phyloP scores from a whole-genome alignment of 345 rosid species.

The Sapria himalayana region DNA sequence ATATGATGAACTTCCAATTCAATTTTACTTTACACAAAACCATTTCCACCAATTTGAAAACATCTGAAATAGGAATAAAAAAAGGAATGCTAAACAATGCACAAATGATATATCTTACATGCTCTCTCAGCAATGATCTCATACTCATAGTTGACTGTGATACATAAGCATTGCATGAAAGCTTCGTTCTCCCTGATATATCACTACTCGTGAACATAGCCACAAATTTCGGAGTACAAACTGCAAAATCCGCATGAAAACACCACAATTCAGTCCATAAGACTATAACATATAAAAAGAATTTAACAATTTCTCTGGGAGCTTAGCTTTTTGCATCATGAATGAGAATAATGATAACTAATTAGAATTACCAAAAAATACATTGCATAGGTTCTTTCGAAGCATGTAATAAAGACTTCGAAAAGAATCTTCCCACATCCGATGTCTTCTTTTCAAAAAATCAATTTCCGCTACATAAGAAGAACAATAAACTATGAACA shows the following conservation, averaged over 20 bases:
- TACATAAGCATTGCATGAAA: slow-evolving; percentile 47
- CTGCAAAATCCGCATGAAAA: slow-evolving; percentile 20
- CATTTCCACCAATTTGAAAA: too few species aligned
- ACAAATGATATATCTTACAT: slow-evolving; percentile 31
- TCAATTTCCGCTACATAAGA: slow-evolving; percentile 31
- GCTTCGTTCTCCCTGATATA: slow-evolving; percentile 22
- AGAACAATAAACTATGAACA: slow-evolving; percentile 4
- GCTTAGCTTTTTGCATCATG: too few species aligned
- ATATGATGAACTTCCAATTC: too few species aligned
- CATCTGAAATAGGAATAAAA: not conserved
- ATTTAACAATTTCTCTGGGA: too few species aligned
- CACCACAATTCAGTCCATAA: slow-evolving; percentile 4
- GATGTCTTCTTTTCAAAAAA: slow-evolving; percentile 45
- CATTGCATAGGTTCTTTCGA: slow-evolving; percentile 44
- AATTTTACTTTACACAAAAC: too few species aligned
- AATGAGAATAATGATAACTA: too few species aligned
- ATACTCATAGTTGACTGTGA: slow-evolving; percentile 70
- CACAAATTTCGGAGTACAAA: slow-evolving; percentile 71
- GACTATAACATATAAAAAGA: too few species aligned
- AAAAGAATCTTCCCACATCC: slow-evolving; percentile 82
- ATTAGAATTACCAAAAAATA: slow-evolving; percentile 86
- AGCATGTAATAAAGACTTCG: slow-evolving; percentile 67
- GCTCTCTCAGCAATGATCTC: slow-evolving; percentile 59
- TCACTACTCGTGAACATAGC: slow-evolving; percentile 49
- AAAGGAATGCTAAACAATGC: not conserved